phyloP scores from a whole-genome alignment of 2,329 filamentous ascomycete species.

The Mariannaea elegans region DNA sequence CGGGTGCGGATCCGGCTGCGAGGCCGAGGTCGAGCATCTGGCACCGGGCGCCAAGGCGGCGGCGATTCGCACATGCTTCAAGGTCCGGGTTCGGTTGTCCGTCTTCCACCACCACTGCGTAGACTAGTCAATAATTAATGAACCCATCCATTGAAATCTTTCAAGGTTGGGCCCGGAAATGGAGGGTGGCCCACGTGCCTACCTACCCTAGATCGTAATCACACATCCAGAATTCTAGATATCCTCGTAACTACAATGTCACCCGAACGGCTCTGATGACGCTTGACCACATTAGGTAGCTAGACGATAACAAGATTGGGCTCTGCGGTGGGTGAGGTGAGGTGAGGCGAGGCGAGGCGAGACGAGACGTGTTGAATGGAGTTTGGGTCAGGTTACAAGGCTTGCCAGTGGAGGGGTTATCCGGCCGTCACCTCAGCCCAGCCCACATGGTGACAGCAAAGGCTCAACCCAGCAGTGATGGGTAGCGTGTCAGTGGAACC shows the following conservation, averaged over 20 bases:
- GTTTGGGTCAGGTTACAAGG: slow-evolving; percentile 11
- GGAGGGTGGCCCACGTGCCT: slow-evolving; percentile 1
- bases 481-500: background rate
- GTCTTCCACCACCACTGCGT: too few species aligned
- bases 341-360: slow-evolving; percentile 13
- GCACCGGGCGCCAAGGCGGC: slow-evolving; percentile 2
- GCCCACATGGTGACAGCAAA: slow-evolving; percentile 9
- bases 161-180: background rate
- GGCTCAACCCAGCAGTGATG: background rate
- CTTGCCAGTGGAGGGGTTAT: slow-evolving; percentile 1
- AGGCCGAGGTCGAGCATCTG: slow-evolving; percentile 22
- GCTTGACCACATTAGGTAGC: background rate
- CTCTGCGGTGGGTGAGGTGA: background rate
- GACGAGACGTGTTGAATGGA: background rate
- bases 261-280: background rate
- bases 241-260: background rate
- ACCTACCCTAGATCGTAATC: slow-evolving; percentile 6
- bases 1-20: slow-evolving; percentile 36
- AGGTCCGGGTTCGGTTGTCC: background rate
- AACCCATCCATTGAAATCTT: background rate
- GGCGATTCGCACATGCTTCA: slow-evolving; percentile 17
- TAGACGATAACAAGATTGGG: background rate
- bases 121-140: too few species aligned
- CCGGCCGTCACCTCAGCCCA: slow-evolving; percentile 18
- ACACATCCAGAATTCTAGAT: background rate